A percentile compares a stretch with the other conserved stretches of the same genome.
Evolutionary conservation across 2,329 filamentous ascomycete genomes (phyloP).

Genomic region (Stromatinia cepivora): DNA sequence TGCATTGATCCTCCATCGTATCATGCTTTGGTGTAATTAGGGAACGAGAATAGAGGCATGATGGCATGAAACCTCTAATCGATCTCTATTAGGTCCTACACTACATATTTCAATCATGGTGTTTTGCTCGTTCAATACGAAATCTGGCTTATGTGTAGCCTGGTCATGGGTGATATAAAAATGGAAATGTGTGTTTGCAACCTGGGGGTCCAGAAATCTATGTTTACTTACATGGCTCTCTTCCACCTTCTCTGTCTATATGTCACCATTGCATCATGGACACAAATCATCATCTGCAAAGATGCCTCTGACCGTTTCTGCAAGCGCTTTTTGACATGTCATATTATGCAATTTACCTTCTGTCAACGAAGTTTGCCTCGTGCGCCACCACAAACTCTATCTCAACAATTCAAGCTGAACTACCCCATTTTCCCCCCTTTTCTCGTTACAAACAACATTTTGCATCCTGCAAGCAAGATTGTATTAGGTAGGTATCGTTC

Average conservation of each 20-base stretch:
- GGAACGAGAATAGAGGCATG: constrained; percentile 33
- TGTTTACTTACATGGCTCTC: constrained; percentile 10
- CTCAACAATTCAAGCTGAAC: constrained; percentile 6
- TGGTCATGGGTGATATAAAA: constrained; percentile 19
- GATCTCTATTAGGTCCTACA: constrained; percentile 30
- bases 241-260: background rate
- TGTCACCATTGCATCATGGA: constrained; percentile 1
- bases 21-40: constrained; percentile 32
- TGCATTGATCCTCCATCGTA: constrained; percentile 36
- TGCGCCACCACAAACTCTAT: constrained; percentile 5
- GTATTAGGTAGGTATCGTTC: constrained; percentile 13
- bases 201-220: constrained; percentile 11
- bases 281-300: constrained; percentile 10
- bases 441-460: constrained; percentile 9
- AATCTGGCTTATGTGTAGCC: constrained; percentile 22
- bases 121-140: constrained; percentile 31
- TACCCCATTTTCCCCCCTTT: background rate
- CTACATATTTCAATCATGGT: constrained; percentile 37
- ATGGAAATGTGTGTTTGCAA: constrained; percentile 20
- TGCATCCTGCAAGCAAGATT: constrained; percentile 1
- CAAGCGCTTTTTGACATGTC: constrained; percentile 21
- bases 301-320: constrained; percentile 16
- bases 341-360: constrained; percentile 19
- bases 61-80: constrained; percentile 32
- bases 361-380: constrained; percentile 16